Evolutionary conservation across 352 stramenopile genomes (phyloP).

Genomic region (Phytopythium mirpurense): DNA sequence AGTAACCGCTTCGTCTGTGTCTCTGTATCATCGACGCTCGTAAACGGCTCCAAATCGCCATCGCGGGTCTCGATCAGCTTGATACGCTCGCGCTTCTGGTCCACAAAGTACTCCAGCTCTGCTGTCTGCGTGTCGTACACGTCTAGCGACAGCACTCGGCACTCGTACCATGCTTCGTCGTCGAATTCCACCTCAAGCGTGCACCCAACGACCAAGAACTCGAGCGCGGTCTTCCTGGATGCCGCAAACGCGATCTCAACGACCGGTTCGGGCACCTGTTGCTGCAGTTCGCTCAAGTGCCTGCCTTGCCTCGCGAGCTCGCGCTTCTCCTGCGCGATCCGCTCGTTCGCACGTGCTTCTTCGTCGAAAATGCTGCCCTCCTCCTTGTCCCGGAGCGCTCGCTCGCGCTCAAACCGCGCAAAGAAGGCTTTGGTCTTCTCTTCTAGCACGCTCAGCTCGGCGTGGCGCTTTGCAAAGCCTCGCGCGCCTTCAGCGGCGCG

Average conservation of each 20-base stretch:
- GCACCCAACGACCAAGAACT: constrained; percentile 51
- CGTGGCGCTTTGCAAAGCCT: constrained; percentile 64
- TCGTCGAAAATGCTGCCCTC: constrained; percentile 46
- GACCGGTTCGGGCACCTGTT: constrained; percentile 54
- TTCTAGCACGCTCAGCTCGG: constrained; percentile 51
- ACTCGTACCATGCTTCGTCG: constrained; percentile 69
- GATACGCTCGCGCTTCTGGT: constrained; percentile 61
- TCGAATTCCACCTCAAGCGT: constrained; percentile 67
- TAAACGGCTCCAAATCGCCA: constrained; percentile 15
- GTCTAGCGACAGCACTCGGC: constrained; percentile 47
- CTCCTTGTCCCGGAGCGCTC: constrained; percentile 31
- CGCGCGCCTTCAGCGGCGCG: constrained; percentile 64
- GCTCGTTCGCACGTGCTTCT: constrained; percentile 32
- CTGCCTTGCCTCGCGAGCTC: constrained; percentile 36
- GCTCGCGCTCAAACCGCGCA: constrained; percentile 36
- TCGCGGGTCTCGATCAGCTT: constrained; percentile 40
- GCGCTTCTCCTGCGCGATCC: constrained; percentile 33
- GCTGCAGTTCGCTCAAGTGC: constrained; percentile 48
- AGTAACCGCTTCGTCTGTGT: constrained; percentile 13
- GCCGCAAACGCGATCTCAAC: constrained; percentile 42
- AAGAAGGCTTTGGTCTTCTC: constrained; percentile 50
- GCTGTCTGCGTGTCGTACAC: constrained; percentile 56
- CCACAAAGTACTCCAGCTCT: constrained; percentile 52
- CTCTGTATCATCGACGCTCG: constrained; percentile 13
- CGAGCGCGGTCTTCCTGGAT: constrained; percentile 52